A percentile compares a stretch with the other conserved stretches of the same genome.
Conservation (phyloP, 169 alveolate species). For the Eimeria maxima region DNA sequence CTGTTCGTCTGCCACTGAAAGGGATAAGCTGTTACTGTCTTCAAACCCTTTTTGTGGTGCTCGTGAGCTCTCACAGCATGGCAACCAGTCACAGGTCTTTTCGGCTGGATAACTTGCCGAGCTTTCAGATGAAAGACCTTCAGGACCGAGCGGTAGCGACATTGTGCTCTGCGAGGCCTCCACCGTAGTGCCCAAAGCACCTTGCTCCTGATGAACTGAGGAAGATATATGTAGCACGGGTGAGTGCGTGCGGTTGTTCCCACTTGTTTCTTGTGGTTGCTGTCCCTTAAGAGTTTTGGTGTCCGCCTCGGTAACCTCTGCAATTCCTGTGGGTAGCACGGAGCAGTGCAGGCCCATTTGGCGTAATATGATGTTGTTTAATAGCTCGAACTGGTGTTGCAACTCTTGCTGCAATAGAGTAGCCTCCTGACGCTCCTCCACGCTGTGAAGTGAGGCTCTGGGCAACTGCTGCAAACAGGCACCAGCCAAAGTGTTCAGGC, state of each 20-base stretch:
- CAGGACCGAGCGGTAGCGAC: slow-evolving; percentile 9
- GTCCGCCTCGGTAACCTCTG: not conserved
- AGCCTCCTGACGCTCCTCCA: slow-evolving; percentile 58
- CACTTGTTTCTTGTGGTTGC: not conserved
- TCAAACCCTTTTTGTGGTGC: not conserved
- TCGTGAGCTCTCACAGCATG: slow-evolving; percentile 24
- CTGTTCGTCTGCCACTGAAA: not conserved
- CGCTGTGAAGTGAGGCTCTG: slow-evolving; percentile 12
- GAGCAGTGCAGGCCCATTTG: slow-evolving; percentile 43
- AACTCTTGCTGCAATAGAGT: slow-evolving; percentile 31
- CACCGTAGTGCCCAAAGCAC: not conserved
- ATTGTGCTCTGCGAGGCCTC: not conserved
- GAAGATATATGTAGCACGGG: not conserved
- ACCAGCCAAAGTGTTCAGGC: not conserved
- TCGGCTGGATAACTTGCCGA: not conserved
- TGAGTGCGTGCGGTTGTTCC: not conserved
- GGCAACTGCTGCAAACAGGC: slow-evolving; percentile 70
- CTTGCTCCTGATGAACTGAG: not conserved
- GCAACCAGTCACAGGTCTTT: slow-evolving; percentile 1
- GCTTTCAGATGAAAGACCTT: not conserved
- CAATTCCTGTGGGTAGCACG: slow-evolving; percentile 20
- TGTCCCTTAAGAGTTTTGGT: not conserved
- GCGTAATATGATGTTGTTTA: slow-evolving; percentile 30
- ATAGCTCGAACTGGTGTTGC: slow-evolving; percentile 41
- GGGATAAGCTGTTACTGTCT: not conserved